phyloP scores from a whole-genome alignment of 495 filamentous ascomycete genomes.

The Rhizodiscina lignyota region DNA sequence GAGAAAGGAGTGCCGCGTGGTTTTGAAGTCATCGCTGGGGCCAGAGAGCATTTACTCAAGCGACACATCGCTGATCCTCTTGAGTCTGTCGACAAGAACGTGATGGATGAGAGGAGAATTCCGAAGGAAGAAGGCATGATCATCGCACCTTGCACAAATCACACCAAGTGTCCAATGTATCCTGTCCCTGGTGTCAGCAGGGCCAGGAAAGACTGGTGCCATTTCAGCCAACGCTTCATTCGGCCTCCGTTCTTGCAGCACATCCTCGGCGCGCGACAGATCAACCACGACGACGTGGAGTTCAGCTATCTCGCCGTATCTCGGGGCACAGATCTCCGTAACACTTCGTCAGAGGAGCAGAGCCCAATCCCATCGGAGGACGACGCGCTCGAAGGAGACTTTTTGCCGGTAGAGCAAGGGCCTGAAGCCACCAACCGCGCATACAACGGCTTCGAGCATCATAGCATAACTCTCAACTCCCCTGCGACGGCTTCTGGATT shows the following conservation, averaged over 20 bases:
- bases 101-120: conserved; percentile 4
- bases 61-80: conserved; percentile 55
- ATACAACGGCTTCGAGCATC: conserved; percentile 23
- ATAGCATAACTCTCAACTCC: conserved; percentile 1
- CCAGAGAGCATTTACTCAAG: conserved; percentile 59
- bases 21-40: conserved; percentile 80
- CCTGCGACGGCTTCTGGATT: not conserved
- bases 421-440: conserved; percentile 21
- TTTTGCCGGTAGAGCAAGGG: conserved; percentile 23
- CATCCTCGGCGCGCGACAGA: conserved; percentile 38
- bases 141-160: conserved; percentile 90
- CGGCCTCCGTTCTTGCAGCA: conserved; percentile 69
- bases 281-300: conserved; percentile 75
- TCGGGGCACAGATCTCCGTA: conserved; percentile 37
- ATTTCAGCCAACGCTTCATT: conserved; percentile 77
- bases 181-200: conserved; percentile 42
- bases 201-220: conserved; percentile 77
- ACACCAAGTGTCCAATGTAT: conserved; percentile 79
- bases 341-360: too few relatives aligned
- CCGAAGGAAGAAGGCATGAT: conserved; percentile 71
- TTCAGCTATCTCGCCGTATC: conserved; percentile 86
- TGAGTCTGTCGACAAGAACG: conserved; percentile 20
- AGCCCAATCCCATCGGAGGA: too few relatives aligned
- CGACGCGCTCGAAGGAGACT: conserved; percentile 6
- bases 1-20: conserved; percentile 87